Percentiles rank a stretch among this genome's conserved stretches.
Conservation (phyloP, 352 stramenopile species). For the Pythium monospermum region DNA sequence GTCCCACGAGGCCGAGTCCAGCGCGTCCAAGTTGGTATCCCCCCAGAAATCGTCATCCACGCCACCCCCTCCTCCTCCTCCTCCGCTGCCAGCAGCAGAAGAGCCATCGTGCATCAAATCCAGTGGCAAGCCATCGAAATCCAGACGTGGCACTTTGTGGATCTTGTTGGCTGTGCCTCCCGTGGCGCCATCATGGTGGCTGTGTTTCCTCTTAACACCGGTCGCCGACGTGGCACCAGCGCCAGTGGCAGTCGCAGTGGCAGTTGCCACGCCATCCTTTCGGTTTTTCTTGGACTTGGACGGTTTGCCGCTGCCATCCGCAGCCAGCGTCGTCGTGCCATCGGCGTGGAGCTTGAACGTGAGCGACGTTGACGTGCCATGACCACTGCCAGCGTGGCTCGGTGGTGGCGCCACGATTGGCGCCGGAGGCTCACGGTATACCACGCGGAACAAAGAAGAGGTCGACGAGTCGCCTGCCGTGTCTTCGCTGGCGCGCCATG, state of each 20-base stretch:
- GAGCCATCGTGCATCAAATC: no score
- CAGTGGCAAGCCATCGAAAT: conserved; percentile 74
- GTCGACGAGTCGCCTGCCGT: no score
- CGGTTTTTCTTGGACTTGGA: conserved; percentile 60
- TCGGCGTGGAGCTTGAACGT: conserved; percentile 36
- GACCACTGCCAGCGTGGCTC: no score
- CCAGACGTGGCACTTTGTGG: conserved; percentile 62
- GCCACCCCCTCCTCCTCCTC: no score
- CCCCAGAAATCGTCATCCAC: conserved; percentile 85
- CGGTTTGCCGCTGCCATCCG: conserved; percentile 19
- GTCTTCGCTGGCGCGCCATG: no score
- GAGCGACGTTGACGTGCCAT: no score
- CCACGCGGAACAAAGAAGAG: no score
- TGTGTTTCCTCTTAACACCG: conserved; percentile 66
- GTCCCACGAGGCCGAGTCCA: conserved; percentile 82
- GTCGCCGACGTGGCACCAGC: conserved; percentile 11
- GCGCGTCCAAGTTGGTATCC: conserved; percentile 78
- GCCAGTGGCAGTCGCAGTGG: conserved; percentile 10
- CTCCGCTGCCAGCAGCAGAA: no score
- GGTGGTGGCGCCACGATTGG: no score
- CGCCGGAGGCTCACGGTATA: no score
- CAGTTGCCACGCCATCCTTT: conserved; percentile 37
- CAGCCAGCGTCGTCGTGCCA: conserved; percentile 16
- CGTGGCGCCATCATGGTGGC: conserved; percentile 26
- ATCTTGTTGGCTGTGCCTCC: conserved; percentile 5